Conservation (phyloP, 1,284 basidiomycete species). For the Serendipita sp. region DNA sequence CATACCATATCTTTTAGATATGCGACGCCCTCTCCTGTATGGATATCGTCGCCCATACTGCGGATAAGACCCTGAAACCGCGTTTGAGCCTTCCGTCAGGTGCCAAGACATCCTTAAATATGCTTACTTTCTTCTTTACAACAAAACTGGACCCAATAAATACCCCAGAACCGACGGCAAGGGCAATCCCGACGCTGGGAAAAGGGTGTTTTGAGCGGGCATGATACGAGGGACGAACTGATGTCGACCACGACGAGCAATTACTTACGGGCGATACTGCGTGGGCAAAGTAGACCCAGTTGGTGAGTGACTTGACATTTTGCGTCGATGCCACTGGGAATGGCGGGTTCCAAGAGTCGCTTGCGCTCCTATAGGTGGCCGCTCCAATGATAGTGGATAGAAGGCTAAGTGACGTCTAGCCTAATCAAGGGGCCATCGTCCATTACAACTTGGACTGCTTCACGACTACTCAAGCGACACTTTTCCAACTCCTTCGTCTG, state of each 20-base stretch:
- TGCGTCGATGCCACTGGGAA: not conserved
- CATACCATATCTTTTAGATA: constrained; percentile 62
- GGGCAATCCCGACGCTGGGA: constrained; percentile 34
- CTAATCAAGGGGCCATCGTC: not conserved
- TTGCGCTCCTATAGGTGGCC: not conserved
- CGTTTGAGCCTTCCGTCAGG: constrained; percentile 23
- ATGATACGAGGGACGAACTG: not conserved
- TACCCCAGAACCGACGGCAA: constrained; percentile 72
- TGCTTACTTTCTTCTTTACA: constrained; percentile 88
- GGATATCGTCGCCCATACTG: constrained; percentile 24
- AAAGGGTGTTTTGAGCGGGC: not conserved
- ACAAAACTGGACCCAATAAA: constrained; percentile 91
- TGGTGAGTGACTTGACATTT: not conserved
- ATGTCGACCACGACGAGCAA: not conserved
- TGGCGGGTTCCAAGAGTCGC: not conserved
- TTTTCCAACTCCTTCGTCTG: not conserved
- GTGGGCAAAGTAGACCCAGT: not conserved
- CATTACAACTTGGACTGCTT: not conserved
- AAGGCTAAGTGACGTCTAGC: not conserved
- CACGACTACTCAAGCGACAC: not conserved
- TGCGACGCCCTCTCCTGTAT: constrained; percentile 75
- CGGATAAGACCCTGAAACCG: constrained; percentile 15
- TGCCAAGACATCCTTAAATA: not conserved
- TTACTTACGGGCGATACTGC: constrained; percentile 3
- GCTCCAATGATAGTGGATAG: too few relatives aligned